phyloP scores from a whole-genome alignment of 2,329 filamentous ascomycete genomes.

The Corinectria fuckeliana region DNA sequence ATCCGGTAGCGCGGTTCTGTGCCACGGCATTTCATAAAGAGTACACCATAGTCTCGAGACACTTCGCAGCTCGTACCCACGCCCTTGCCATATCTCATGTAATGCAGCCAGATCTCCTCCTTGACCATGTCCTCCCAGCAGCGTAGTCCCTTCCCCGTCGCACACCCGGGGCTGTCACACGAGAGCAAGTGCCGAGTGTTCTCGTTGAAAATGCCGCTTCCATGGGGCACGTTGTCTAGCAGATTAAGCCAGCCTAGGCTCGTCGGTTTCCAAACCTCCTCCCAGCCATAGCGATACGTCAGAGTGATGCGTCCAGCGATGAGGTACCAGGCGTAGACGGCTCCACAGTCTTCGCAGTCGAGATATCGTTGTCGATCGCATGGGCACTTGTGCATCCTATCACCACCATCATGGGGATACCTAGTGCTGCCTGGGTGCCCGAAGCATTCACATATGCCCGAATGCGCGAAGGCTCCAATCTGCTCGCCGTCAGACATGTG shows the following conservation, averaged over 20 bases:
- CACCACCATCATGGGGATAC: background rate
- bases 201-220: background rate
- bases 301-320: background rate
- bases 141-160: background rate
- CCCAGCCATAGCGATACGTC: background rate
- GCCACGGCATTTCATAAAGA: background rate
- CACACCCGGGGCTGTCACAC: background rate
- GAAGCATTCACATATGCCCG: slow-evolving; percentile 1
- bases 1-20: background rate
- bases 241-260: background rate
- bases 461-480: background rate
- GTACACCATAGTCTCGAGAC: background rate
- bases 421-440: background rate
- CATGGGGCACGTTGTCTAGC: background rate
- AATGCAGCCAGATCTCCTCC: background rate
- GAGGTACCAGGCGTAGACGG: background rate
- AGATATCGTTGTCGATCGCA: background rate
- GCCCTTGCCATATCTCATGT: background rate
- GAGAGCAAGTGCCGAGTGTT: background rate
- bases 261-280: background rate
- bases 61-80: background rate
- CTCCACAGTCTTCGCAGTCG: background rate
- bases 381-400: background rate
- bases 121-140: background rate
- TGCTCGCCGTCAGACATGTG: background rate